Evolutionary conservation across 169 alveolate genomes (phyloP).

Genomic region (Besnoitia besnoiti): DNA sequence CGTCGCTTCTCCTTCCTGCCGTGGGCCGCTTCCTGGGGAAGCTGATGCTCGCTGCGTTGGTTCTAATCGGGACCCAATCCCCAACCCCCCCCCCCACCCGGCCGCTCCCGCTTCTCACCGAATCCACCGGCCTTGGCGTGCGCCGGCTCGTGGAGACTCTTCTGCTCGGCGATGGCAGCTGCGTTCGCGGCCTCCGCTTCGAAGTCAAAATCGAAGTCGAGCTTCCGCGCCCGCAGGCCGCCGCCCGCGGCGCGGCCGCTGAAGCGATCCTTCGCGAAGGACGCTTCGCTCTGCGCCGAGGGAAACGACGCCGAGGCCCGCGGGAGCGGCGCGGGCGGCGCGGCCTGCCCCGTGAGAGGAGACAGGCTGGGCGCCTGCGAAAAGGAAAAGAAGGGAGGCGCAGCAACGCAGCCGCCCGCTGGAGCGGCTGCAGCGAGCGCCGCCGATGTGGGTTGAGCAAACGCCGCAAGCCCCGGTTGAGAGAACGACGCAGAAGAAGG

Average conservation of each 20-base stretch:
- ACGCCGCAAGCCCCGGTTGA: too few species aligned
- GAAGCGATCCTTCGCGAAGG: not conserved
- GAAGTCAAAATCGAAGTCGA: slow-evolving; percentile 62
- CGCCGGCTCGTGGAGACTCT: not conserved
- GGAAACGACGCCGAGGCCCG: too few species aligned
- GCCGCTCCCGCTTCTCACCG: not conserved
- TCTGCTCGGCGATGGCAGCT: slow-evolving; percentile 33
- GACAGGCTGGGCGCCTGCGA: too few species aligned
- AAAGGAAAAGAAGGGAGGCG: not conserved
- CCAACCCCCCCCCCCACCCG: too few species aligned
- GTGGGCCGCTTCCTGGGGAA: too few species aligned
- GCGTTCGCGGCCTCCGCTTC: slow-evolving; percentile 57
- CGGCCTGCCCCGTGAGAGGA: too few species aligned
- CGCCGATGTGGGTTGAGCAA: too few species aligned
- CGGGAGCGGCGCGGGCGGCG: too few species aligned
- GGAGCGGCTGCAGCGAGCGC: too few species aligned
- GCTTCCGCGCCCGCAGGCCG: slow-evolving; percentile 52
- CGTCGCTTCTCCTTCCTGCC: too few species aligned
- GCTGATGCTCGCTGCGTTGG: too few species aligned
- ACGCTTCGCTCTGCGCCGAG: not conserved
- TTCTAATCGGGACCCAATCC: too few species aligned
- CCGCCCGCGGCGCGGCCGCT: slow-evolving; percentile 11
- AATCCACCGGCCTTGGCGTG: not conserved
- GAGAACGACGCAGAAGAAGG: not conserved
- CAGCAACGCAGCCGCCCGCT: not conserved